Conservation (phyloP, 805 yeast species). For the Cyberlindnera sargentensis region DNA sequence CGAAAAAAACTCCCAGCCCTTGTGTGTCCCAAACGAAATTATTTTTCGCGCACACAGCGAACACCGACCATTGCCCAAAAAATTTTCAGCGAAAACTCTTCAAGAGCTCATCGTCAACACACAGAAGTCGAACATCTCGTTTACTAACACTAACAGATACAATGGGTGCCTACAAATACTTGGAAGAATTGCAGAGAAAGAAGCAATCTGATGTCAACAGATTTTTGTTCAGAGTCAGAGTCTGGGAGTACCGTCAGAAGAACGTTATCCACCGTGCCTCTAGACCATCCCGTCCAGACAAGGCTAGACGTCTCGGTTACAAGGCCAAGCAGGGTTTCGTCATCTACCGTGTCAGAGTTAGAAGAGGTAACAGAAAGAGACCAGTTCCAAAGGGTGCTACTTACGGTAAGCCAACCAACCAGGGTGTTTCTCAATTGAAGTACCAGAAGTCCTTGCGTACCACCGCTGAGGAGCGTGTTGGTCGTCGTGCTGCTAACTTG, state of each 20-base stretch:
- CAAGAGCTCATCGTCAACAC: neutral
- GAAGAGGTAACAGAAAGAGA: slow-evolving; percentile 99
- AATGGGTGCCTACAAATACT: slow-evolving; percentile 99
- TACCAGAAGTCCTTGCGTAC: slow-evolving; percentile 98
- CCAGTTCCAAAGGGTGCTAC: slow-evolving; percentile 99
- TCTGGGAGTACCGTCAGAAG: slow-evolving; percentile 99
- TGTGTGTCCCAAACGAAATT: too few relatives aligned
- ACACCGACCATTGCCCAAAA: neutral
- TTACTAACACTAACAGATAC: slow-evolving; percentile 7
- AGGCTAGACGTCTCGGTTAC: slow-evolving; percentile 99
- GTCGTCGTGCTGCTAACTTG: slow-evolving; percentile 97
- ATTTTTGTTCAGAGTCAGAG: slow-evolving; percentile 98
- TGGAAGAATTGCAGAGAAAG: slow-evolving; percentile 99
- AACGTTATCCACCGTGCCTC: slow-evolving; percentile 97
- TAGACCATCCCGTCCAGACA: slow-evolving; percentile 99
- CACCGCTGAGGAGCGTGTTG: slow-evolving; percentile 99
- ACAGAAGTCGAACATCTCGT: slow-evolving; percentile 1
- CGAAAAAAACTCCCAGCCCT: too few relatives aligned
- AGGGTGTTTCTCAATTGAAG: slow-evolving; percentile 98
- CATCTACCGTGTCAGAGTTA: slow-evolving; percentile 97
- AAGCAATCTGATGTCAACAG: slow-evolving; percentile 99
- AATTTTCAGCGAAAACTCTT: slow-evolving; percentile 4
- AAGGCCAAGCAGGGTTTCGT: slow-evolving; percentile 99
- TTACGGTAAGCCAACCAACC: slow-evolving; percentile 99
- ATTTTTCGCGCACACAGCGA: too few relatives aligned